Conservation (phyloP, 2,329 filamentous ascomycete genomes). For the Diaporthe citri region DNA sequence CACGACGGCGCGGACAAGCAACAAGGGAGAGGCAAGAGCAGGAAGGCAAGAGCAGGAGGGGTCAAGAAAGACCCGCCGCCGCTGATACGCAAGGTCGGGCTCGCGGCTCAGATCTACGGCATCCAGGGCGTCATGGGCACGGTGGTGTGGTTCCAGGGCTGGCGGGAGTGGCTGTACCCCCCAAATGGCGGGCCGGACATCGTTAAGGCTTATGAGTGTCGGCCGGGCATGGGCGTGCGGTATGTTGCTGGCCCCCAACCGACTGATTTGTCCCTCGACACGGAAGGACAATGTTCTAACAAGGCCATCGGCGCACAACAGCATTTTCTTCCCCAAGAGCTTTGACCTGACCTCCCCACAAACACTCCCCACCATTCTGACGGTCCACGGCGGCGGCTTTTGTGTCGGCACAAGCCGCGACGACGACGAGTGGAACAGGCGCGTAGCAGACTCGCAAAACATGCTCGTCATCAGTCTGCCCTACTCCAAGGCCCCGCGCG, state of each 20-base stretch:
- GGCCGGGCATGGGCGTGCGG: conserved; percentile 26
- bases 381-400: conserved; percentile 67
- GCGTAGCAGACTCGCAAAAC: conserved; percentile 54
- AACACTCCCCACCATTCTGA: conserved; percentile 58
- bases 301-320: conserved; percentile 16
- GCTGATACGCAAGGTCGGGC: conserved; percentile 33
- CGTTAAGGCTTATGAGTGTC: conserved; percentile 33
- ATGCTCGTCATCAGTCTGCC: conserved; percentile 61
- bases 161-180: conserved; percentile 37
- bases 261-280: no score
- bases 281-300: background rate
- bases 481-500: conserved; percentile 61
- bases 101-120: conserved; percentile 33
- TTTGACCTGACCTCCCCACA: conserved; percentile 49
- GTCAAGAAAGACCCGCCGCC: conserved; percentile 33
- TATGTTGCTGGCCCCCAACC: no score
- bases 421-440: conserved; percentile 61
- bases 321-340: conserved; percentile 56
- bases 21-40: background rate
- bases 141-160: conserved; percentile 32
- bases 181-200: conserved; percentile 28
- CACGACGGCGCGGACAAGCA: conserved; percentile 23
- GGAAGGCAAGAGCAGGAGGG: background rate
- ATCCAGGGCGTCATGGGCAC: conserved; percentile 30
- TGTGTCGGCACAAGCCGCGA: conserved; percentile 56